Base-by-base conservation (phyloP, 73 alveolate genomes). In the Uronychia binucleata region DNA sequence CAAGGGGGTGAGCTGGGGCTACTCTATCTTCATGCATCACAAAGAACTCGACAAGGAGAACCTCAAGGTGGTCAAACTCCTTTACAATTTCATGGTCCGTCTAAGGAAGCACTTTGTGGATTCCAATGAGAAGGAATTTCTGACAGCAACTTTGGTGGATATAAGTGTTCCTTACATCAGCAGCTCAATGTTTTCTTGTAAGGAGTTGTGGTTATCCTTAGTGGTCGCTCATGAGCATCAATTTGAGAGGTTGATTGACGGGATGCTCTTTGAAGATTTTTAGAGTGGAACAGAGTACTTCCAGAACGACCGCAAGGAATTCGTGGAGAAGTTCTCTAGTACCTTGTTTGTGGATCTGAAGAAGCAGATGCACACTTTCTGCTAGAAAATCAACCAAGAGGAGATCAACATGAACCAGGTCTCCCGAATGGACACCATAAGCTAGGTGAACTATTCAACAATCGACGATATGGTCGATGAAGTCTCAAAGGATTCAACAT, bases 41-140 rank as follows among this genome's bases (percentile, higher is more conserved):
- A 75, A 89, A 60, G 57, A 89, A 81, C 77, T 89, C 28, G 95
- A 89, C 74, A 32, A 26, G 32, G 95, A 89, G 31, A 89, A 89
- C 58, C 30, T 84, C 8, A n/a, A 33, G 11, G 75, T 79, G n/a
- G 74, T 83, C 26, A 89, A 84, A 84, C 92, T 89, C 74, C 88
- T 89, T 29, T 84, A 74, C 33, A 89, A 89, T 86, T 79, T 84
- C 58, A 89, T 89, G 92, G 75, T 35, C 57, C 83, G 94, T 46
- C 75, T 88, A 28, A 88, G 83, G 59, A 79, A 74, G 30, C 57
- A 35, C 77, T 79, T 79, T 19, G 67, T 46, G 5, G 67, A 46
- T 46, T 46, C 67, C 67, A 46, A 46, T 46, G 67, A 46, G 19
- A 5, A 46, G 67, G 67, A 46, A 46, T 46, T 46, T 19, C 67